These are phyloP conservation scores for Coemansia sp. DNA, from an alignment of 192 early-diverging fungal species.

Conservation along the genomic window DNA sequence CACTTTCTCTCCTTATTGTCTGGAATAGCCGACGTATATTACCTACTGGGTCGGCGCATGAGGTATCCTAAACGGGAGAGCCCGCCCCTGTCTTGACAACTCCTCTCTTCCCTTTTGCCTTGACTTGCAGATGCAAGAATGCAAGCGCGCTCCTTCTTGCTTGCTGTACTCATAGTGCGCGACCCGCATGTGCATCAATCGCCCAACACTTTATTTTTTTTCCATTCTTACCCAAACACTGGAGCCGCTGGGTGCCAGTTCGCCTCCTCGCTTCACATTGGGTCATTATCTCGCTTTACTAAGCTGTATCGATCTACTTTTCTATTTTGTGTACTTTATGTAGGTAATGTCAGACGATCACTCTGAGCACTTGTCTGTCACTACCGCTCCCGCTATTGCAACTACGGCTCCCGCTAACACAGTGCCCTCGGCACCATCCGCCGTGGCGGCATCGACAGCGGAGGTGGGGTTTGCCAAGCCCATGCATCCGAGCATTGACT, in stretches of 20 bases:
- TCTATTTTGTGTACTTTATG: conserved; percentile 5
- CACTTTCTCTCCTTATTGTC: background rate
- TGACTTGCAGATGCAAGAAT: conserved; percentile 1
- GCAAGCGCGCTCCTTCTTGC: background rate
- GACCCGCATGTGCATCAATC: background rate
- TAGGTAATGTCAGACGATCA: conserved; percentile 52
- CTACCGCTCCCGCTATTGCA: background rate
- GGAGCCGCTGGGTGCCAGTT: background rate
- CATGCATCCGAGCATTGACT: background rate
- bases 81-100: background rate
- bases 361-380: conserved; percentile 14
- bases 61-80: conserved; percentile 2
- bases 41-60: background rate
- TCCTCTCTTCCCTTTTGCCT: background rate
- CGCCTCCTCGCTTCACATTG: background rate
- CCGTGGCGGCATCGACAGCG: background rate
- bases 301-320: background rate
- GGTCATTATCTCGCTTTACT: background rate
- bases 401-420: background rate
- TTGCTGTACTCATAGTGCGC: background rate
- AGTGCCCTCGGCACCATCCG: conserved; percentile 1
- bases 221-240: conserved; percentile 4
- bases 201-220: background rate
- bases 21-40: background rate
- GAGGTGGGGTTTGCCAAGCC: background rate